Percentiles rank a stretch among this genome's conserved stretches.
Conservation (phyloP, 2,329 filamentous ascomycete species). For the Helotiales sp. region DNA sequence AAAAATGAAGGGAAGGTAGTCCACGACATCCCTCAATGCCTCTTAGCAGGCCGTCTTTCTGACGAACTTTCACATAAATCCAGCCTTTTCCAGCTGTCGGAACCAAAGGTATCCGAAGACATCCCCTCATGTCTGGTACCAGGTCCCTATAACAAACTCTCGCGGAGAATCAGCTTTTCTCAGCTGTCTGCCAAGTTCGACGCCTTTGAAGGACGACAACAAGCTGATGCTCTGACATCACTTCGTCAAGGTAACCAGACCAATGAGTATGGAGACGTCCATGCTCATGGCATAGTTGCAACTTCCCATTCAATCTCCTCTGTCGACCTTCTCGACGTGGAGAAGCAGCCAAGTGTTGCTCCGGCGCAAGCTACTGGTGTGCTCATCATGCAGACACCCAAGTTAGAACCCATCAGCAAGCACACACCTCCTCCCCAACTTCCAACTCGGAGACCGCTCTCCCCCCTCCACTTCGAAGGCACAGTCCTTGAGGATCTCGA, state of each 20-base stretch:
- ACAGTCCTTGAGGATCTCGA: background rate
- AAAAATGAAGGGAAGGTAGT: background rate
- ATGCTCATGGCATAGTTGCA: background rate
- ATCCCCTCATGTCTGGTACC: background rate
- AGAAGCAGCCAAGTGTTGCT: background rate
- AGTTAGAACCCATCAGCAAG: background rate
- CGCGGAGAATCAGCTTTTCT: background rate
- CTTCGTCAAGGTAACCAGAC: background rate
- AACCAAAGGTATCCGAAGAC: too few species aligned
- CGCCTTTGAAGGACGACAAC: background rate
- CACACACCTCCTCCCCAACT: background rate
- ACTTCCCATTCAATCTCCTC: too few species aligned
- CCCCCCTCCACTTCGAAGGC: slow-evolving; percentile 2
- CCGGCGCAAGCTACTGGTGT: background rate
- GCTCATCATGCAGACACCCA: background rate
- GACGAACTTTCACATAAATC: background rate
- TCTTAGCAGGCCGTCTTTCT: too few species aligned
- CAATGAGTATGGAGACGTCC: background rate
- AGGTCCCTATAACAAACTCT: background rate
- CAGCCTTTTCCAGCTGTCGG: background rate
- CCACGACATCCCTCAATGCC: background rate
- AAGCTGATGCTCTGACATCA: background rate
- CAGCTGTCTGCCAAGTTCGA: background rate
- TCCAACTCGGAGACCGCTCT: background rate
- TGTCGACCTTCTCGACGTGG: background rate